Evolutionary conservation across 2,329 filamentous ascomycete genomes (phyloP), one percentile per base, ranked within the genome.

Genomic region (Orbilia brochopaga): DNA sequence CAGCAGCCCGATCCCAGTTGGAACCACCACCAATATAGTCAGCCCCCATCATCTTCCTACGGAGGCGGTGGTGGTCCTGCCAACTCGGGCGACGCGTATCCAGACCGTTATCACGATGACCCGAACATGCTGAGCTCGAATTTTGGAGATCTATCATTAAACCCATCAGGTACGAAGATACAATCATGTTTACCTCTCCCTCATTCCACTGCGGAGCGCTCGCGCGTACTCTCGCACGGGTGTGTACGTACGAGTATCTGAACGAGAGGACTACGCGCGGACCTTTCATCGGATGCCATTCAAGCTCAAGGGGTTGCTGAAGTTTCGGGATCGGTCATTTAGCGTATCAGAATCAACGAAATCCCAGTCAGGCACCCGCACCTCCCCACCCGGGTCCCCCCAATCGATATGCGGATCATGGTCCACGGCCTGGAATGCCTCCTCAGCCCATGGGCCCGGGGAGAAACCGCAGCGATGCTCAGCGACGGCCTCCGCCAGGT

Each of bases 401-500:
- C 2, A 19, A 19, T 8, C 59, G 56, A 6, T 51, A 55, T 51
- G 11, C 50, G 23, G 57, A 64, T 35, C 37, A 35, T 50, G 30
- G 17, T 7, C 24, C 46, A 15, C 53, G 66, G 55, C 54, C 54
- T 8, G 60, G 32, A 37, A 30, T 15, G 15, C 19, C 13, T 13
- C 54, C 48, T 19, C 59, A 59, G 10, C 59, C 61, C 17, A 42
- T 7, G 4, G 53, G 44, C 7, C 54, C 59, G 24, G 15, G 52
- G 40, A 70, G 59, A 50, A 64, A 64, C 32, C 40, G 58, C 42
- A 53, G 50, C 7, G 66, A 60, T 42, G 21, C 58, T 32, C 65
- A 62, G 53, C 54, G 66, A 42, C 48, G 66, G 44, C 66, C 46
- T 23, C 66, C 66, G 59, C 66, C 65, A 50, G 53, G 54, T n/a